Base-by-base conservation (phyloP, 2,329 filamentous ascomycete genomes). In the Thyridium curvatum region DNA sequence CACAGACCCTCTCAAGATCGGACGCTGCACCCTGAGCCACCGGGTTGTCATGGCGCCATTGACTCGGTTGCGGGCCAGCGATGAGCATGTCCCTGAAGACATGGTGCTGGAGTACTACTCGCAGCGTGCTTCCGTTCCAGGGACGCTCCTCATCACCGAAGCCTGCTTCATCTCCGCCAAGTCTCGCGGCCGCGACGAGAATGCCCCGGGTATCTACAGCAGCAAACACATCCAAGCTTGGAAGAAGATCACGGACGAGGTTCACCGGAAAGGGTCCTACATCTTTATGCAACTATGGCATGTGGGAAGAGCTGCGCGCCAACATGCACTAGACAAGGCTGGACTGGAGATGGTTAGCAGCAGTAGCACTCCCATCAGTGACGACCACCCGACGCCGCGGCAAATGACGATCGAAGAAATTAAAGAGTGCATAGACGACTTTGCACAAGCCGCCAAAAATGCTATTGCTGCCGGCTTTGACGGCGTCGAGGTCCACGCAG, bases 281-380 rank as follows among this genome's bases (percentile, higher is more conserved):
- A 77, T 82, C 43, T 83, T 71, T 55, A 54, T 69, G 14, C 82
- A 85, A 55, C 63, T 85, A 0, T 84, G 63, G 62, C 55, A 58
- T 12, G 56, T 64, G 0, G 65, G 65, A 0, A 62, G 65, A 0
- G 53, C 53, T 16, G 64, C 62, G 4, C 45, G 21, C 21, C 21
- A 26, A 10, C 21, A 26, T 26, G 21, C 21, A 6, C 21, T 26
- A 10, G 21, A 26, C 21, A 26, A 26, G 21, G 21, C 21, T 10
- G 21, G 21, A 10, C 21, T 26, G 21, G 21, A 26, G 4, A 56
- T 64, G 15, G 49, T 64, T 15, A 56, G 56, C 4, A 51, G 65
- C 3, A 66, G 60, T 3, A 67, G 66, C 3, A 63, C 65, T 10
- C 60, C 66, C 6, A 71, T 66, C 62, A 64, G 67, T 26, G 59